A percentile compares a stretch with the other conserved stretches of the same genome.
These are phyloP conservation scores for Trichoderma arundinaceum DNA, from an alignment of 2,329 filamentous ascomycete species.

Conservation along the genomic window DNA sequence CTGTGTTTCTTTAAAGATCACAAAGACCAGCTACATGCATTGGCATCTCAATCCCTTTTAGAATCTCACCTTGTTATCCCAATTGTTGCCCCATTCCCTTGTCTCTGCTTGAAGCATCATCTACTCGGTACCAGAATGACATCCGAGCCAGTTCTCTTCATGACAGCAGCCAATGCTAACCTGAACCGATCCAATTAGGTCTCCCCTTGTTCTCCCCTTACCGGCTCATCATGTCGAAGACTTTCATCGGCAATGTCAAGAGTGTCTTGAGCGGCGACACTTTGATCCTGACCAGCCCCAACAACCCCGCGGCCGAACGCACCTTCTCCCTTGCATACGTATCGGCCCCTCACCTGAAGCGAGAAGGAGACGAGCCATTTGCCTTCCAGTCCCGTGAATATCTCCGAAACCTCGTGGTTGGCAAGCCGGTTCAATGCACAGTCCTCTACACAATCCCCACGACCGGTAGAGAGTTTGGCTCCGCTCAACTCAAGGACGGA, in stretches of 20 bases:
- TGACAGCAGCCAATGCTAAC: conserved; percentile 2
- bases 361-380: conserved; percentile 90
- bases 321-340: conserved; percentile 91
- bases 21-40: neutral
- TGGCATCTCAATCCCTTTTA: neutral
- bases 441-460: conserved; percentile 87
- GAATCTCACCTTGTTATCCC: neutral
- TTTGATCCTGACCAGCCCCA: conserved; percentile 78
- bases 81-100: conserved; percentile 1
- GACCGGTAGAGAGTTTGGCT: conserved; percentile 86
- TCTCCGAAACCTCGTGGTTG: conserved; percentile 80
- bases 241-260: conserved; percentile 79
- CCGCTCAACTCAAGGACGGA: conserved; percentile 76
- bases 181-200: conserved; percentile 12
- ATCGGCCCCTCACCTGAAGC: conserved; percentile 81
- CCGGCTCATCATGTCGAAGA: conserved; percentile 54
- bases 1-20: neutral
- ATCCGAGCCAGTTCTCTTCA: neutral
- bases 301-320: conserved; percentile 82
- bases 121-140: neutral
- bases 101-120: neutral
- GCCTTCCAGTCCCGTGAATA: conserved; percentile 96
- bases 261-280: conserved; percentile 94
- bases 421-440: conserved; percentile 84
- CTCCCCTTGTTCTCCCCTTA: conserved; percentile 20